These are phyloP conservation scores for Stentor roeselii DNA, from an alignment of 73 alveolate species.

Conservation along the genomic window DNA sequence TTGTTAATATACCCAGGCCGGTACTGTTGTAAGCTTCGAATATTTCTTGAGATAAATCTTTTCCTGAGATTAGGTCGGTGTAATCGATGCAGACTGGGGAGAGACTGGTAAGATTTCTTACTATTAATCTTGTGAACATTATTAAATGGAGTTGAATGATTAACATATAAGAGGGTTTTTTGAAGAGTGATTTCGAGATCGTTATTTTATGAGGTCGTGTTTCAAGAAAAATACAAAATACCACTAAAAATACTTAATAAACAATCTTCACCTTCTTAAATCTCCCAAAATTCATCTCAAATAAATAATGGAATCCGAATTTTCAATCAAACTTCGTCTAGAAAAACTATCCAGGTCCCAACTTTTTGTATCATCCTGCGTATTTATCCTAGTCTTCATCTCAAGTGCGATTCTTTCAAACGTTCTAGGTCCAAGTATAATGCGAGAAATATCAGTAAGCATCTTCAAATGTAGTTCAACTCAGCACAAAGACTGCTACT, in stretches of 20 bases:
- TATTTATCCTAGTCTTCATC: not conserved
- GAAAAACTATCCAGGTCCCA: not conserved
- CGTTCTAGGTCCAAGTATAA: not conserved
- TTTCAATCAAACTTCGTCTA: not conserved
- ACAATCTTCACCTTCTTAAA: too few relatives aligned
- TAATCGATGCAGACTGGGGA: constrained; percentile 30
- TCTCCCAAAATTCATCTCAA: too few relatives aligned
- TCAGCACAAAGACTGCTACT: not conserved
- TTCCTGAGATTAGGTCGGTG: constrained; percentile 11
- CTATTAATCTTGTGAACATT: not conserved
- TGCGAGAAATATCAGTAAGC: not conserved
- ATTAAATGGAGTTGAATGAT: too few relatives aligned
- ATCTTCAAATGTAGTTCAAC: not conserved
- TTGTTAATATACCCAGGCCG: constrained; percentile 61
- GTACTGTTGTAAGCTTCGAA: constrained; percentile 60
- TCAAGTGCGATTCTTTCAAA: not conserved
- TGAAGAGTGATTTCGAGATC: too few relatives aligned
- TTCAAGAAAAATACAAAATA: too few relatives aligned
- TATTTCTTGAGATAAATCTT: constrained; percentile 28
- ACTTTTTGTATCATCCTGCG: not conserved
- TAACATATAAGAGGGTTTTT: too few relatives aligned
- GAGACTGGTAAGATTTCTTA: not conserved
- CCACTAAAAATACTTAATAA: too few relatives aligned
- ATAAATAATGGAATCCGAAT: not conserved
- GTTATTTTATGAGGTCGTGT: too few relatives aligned